Evolutionary conservation across 495 filamentous ascomycete genomes (phyloP).

Genomic region (Podospora fimiseda): DNA sequence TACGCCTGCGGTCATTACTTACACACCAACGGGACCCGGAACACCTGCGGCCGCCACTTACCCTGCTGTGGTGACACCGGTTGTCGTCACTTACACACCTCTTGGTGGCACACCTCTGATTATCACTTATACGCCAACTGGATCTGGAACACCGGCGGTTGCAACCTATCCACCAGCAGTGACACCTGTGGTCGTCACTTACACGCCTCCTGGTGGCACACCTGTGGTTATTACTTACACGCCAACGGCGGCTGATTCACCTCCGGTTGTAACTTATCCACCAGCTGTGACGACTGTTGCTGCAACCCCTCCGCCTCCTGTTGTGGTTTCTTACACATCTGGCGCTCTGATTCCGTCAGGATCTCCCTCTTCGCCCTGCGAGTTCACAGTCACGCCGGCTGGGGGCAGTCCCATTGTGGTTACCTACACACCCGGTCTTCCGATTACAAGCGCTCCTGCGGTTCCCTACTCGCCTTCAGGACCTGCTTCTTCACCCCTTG

Average conservation of each 20-base stretch:
- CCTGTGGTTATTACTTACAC: background rate
- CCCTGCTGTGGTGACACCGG: background rate
- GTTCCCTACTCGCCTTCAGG: background rate
- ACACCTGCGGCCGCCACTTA: background rate
- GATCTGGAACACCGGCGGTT: background rate
- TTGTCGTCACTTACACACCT: background rate
- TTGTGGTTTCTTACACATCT: background rate
- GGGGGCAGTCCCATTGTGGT: background rate
- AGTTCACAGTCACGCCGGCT: background rate
- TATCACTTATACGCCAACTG: background rate
- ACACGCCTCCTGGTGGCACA: background rate
- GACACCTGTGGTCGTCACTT: background rate
- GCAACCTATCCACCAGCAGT: background rate
- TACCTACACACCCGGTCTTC: too few relatives aligned
- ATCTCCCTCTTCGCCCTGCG: too few relatives aligned
- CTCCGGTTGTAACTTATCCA: background rate
- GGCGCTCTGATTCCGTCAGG: background rate
- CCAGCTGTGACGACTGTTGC: too few relatives aligned
- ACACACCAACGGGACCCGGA: background rate
- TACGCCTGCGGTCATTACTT: background rate
- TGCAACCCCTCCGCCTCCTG: too few relatives aligned
- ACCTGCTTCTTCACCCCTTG: too few relatives aligned
- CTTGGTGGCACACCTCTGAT: background rate
- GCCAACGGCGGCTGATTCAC: background rate
- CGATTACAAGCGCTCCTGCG: too few relatives aligned